Evolutionary conservation across 495 filamentous ascomycete genomes (phyloP).

Genomic region (Aspergillus hancockii): DNA sequence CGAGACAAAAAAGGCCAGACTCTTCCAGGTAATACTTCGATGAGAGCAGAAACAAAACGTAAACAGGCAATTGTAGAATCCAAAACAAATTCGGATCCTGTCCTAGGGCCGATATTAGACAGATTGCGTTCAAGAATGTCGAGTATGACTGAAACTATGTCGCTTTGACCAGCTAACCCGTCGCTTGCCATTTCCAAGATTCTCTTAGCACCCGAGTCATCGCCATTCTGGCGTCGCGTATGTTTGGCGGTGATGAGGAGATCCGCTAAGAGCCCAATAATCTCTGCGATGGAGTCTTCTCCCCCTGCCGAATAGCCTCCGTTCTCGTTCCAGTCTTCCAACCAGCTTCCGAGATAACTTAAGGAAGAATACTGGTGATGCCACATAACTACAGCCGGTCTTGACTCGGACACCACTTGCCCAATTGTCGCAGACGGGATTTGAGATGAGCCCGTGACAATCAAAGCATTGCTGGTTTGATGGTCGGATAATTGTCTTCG

Average conservation of each 20-base stretch:
- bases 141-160: constrained; percentile 78
- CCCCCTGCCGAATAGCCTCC: constrained; percentile 37
- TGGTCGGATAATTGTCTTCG: constrained; percentile 20
- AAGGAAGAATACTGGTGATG: constrained; percentile 75
- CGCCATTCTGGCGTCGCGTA: constrained; percentile 25
- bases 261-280: constrained; percentile 62
- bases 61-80: constrained; percentile 71
- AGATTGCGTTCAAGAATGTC: constrained; percentile 80
- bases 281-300: constrained; percentile 59
- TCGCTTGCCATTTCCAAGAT: constrained; percentile 74
- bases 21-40: constrained; percentile 71
- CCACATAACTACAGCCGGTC: constrained; percentile 66
- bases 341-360: constrained; percentile 72
- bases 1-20: constrained; percentile 88
- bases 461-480: constrained; percentile 32
- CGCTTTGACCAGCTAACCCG: constrained; percentile 68
- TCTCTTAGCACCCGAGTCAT: constrained; percentile 41
- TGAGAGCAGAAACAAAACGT: constrained; percentile 72
- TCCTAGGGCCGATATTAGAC: constrained; percentile 58
- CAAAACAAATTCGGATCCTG: constrained; percentile 51
- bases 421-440: constrained; percentile 66
- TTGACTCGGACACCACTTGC: constrained; percentile 67
- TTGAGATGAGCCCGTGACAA: constrained; percentile 44
- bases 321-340: constrained; percentile 56
- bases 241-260: constrained; percentile 47